These are phyloP conservation scores for Avena sativa DNA, from an alignment of 176 grass and related monocot genomes.

Conservation along the genomic window DNA sequence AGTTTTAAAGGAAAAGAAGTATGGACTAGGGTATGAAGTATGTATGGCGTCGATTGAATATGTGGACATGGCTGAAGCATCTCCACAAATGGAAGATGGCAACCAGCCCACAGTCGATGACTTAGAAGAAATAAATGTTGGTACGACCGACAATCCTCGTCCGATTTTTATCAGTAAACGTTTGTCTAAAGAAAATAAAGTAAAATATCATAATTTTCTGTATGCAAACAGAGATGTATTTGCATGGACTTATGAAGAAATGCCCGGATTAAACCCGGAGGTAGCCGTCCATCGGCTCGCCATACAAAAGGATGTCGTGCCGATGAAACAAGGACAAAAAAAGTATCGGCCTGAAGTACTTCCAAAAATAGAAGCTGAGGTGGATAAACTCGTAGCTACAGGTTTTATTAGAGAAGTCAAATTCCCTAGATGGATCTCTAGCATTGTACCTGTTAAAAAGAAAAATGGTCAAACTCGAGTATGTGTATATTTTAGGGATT, in stretches of 20 bases:
- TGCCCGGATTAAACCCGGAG: neutral
- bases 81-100: constrained; percentile 21
- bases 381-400: too few species aligned
- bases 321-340: neutral
- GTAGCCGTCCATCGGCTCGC: neutral
- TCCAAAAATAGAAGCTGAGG: neutral
- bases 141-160: neutral
- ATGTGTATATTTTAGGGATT: neutral
- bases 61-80: neutral
- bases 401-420: too few species aligned
- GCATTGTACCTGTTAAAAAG: neutral
- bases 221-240: neutral
- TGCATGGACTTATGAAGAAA: constrained; percentile 21
- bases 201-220: neutral
- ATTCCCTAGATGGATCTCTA: neutral
- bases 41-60: neutral
- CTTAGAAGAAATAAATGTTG: constrained; percentile 10
- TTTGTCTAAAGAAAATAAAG: neutral
- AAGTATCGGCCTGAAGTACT: neutral
- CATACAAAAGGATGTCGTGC: neutral
- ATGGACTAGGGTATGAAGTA: neutral
- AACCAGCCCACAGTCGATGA: constrained; percentile 7
- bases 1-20: neutral
- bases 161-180: neutral
- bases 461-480: neutral